Conservation (phyloP, 2,329 filamentous ascomycete genomes). For the Aspergillus sojae region DNA sequence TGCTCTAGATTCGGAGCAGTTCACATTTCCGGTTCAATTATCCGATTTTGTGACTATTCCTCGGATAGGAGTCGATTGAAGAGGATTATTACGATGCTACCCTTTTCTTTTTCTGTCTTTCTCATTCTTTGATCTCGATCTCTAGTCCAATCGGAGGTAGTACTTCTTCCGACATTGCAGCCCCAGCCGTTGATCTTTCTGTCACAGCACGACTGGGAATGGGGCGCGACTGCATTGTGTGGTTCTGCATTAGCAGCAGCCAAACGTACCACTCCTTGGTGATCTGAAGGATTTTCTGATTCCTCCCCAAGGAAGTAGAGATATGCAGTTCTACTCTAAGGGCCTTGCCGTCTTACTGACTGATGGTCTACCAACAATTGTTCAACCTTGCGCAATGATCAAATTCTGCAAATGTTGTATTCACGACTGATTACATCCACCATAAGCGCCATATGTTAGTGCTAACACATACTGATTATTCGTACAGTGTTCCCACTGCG, state of each 20-base stretch:
- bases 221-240: not conserved
- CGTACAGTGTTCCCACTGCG: conserved; percentile 12
- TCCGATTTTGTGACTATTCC: not conserved
- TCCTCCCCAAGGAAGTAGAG: not conserved
- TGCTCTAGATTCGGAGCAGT: not conserved
- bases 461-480: conserved; percentile 1
- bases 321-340: not conserved
- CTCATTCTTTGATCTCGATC: not conserved
- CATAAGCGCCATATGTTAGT: not conserved
- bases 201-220: not conserved
- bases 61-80: not conserved
- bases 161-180: not conserved
- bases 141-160: not conserved
- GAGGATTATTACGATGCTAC: not conserved
- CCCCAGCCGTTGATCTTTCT: not conserved
- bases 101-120: not conserved
- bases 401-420: not conserved
- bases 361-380: not conserved
- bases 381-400: conserved; percentile 14
- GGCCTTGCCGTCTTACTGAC: not conserved
- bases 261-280: not conserved
- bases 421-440: not conserved
- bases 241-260: not conserved
- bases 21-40: not conserved
- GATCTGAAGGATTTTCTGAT: not conserved